A percentile compares a stretch with the other conserved stretches of the same genome.
phyloP scores from a whole-genome alignment of 768 basidiomycete genomes.

The Serendipita sp. region DNA sequence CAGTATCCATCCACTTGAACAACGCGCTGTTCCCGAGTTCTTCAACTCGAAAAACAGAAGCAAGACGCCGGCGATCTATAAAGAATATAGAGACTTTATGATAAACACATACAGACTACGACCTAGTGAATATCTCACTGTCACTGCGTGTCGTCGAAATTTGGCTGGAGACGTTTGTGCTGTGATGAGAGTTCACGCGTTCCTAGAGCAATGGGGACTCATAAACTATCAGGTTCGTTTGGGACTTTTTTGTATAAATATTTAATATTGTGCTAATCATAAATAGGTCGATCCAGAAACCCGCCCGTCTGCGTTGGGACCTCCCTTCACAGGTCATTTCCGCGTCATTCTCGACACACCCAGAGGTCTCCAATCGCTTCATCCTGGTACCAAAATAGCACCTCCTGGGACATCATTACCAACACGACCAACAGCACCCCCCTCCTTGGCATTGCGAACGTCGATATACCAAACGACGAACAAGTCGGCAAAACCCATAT shows the following conservation, averaged over 20 bases:
- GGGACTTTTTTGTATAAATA: background rate
- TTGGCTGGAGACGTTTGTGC: conserved; percentile 96
- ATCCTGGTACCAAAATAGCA: conserved; percentile 54
- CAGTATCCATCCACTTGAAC: conserved; percentile 82
- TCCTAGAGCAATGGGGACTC: conserved; percentile 96
- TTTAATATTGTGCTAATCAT: background rate
- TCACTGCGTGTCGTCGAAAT: conserved; percentile 91
- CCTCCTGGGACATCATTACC: conserved; percentile 22
- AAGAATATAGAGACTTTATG: conserved; percentile 99
- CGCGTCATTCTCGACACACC: conserved; percentile 94
- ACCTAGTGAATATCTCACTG: conserved; percentile 89
- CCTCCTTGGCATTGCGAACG: conserved; percentile 75
- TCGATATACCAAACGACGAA: conserved; percentile 80
- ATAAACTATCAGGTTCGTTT: conserved; percentile 87
- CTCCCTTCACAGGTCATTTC: conserved; percentile 98
- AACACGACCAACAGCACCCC: conserved; percentile 32
- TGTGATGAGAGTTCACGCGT: conserved; percentile 97
- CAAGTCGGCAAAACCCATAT: conserved; percentile 61
- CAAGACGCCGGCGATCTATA: conserved; percentile 94
- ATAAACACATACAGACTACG: conserved; percentile 92
- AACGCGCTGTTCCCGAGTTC: conserved; percentile 88
- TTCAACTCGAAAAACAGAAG: conserved; percentile 90
- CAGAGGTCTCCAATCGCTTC: conserved; percentile 85
- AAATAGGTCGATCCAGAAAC: conserved; percentile 89
- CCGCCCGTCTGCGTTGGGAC: conserved; percentile 81